Evolutionary conservation across 805 yeast species (phyloP).

Genomic region (Candida silvicultrix): DNA sequence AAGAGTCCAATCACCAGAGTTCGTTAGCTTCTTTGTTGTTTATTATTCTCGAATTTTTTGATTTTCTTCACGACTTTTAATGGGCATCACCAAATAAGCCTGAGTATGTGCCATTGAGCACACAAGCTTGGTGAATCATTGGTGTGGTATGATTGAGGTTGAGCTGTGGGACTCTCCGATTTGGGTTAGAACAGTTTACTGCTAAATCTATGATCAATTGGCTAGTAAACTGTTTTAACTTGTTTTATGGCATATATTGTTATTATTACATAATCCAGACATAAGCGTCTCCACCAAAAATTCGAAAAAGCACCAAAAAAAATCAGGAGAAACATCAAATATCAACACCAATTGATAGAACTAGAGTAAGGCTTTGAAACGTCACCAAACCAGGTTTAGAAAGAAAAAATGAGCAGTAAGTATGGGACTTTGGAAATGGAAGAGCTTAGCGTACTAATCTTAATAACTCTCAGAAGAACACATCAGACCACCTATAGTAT

Average conservation of each 20-base stretch:
- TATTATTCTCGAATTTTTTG: neutral
- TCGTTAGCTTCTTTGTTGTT: neutral
- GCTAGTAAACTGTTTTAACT: too few species aligned
- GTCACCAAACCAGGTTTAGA: neutral
- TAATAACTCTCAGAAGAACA: conserved; percentile 23
- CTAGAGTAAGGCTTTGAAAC: too few species aligned
- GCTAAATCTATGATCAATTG: too few species aligned
- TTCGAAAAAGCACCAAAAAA: neutral
- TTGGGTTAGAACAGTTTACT: too few species aligned
- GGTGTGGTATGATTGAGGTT: too few species aligned
- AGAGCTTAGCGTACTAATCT: neutral
- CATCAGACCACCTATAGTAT: conserved; percentile 61
- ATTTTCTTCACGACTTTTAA: neutral
- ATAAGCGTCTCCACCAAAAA: neutral
- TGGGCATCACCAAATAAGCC: too few species aligned
- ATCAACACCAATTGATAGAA: neutral
- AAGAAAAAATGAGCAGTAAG: neutral
- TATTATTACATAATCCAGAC: neutral
- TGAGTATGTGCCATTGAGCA: too few species aligned
- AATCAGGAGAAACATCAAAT: neutral
- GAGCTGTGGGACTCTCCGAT: too few species aligned
- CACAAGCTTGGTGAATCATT: too few species aligned
- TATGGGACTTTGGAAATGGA: neutral
- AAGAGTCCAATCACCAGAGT: too few species aligned
- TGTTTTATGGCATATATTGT: too few species aligned